Base-by-base conservation (phyloP, 768 basidiomycete genomes). In the Boletus fagicola region DNA sequence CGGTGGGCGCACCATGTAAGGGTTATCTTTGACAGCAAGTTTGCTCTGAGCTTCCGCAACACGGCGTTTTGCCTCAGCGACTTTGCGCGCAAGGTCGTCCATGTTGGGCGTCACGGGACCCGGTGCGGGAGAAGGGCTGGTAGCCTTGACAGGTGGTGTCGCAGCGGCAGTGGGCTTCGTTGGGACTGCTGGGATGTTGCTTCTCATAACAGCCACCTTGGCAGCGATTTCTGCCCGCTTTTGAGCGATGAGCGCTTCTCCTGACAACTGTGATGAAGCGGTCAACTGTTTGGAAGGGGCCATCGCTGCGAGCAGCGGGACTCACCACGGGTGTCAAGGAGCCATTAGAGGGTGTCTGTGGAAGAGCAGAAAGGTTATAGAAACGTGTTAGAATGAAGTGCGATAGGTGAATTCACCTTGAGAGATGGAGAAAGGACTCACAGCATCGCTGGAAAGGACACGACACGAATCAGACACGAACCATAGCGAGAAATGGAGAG, bases 171-270 rank as follows among this genome's bases (percentile, higher is more conserved):
- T 46, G 0, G 76, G 68, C 38, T 74, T 71, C 7, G 70, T 60
- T 3, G 69, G 51, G 0, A 62, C 46, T 4, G 73, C 72, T 33
- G 77, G 57, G 1, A 74, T 70, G 22, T 71, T 71, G 45, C 72
- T 78, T 69, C 80, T 83, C 81, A 92, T 87, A 2, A 85, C 85
- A 3, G 92, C 92, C 24, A 91, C 78, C 70, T 92, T 94, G 16
- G 93, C 92, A 12, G 88, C 80, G 59, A 95, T 86, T 72, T 93
- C 89, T 7, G 91, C 90, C 39, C 86, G 81, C 73, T 90, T 91
- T 73, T 89, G 88, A 22, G 88, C 87, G 53, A 93, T 92, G 64
- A 91, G 80, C 31, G 82, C 87, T 62, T 83, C 82, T 59, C 77
- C 76, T 36, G 81, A 76, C 12, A 79, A 57, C 80, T 84, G 57